Conservation (phyloP, 2,329 filamentous ascomycete species). For the Plenodomus tracheiphilus region DNA sequence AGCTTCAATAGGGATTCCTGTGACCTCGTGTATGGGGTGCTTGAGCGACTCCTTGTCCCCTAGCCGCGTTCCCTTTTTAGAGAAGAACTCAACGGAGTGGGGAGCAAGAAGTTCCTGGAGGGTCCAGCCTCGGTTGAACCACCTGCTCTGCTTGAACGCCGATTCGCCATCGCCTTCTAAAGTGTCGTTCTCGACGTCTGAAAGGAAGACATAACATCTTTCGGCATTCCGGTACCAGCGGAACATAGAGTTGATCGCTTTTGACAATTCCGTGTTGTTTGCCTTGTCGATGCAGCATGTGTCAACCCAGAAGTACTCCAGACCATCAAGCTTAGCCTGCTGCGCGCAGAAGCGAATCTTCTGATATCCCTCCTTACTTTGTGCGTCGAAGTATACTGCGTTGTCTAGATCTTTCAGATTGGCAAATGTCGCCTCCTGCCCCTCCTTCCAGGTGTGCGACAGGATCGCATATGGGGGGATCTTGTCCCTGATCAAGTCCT, state of each 20-base stretch:
- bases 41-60: slow-evolving; percentile 9
- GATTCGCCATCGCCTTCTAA: background rate
- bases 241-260: slow-evolving; percentile 23
- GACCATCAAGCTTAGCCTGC: slow-evolving; percentile 12
- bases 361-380: slow-evolving; percentile 1
- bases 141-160: slow-evolving; percentile 13
- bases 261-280: slow-evolving; percentile 1
- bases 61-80: slow-evolving; percentile 4
- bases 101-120: slow-evolving; percentile 24
- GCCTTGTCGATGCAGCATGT: slow-evolving; percentile 19
- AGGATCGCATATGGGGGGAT: slow-evolving; percentile 9
- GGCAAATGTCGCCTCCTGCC: slow-evolving; percentile 1
- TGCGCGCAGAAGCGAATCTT: slow-evolving; percentile 19
- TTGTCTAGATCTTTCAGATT: background rate
- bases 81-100: slow-evolving; percentile 13
- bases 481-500: slow-evolving; percentile 1
- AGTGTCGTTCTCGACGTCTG: slow-evolving; percentile 7
- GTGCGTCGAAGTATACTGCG: background rate
- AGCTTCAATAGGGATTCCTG: slow-evolving; percentile 8
- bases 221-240: slow-evolving; percentile 16
- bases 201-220: slow-evolving; percentile 22
- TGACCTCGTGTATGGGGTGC: slow-evolving; percentile 11
- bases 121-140: slow-evolving; percentile 24
- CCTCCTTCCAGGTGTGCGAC: slow-evolving; percentile 3
- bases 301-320: slow-evolving; percentile 16